Evolutionary conservation across 768 basidiomycete genomes (phyloP), one percentile per base, ranked within the genome.

Genomic region (Chalciporus pseudorubinellus): DNA sequence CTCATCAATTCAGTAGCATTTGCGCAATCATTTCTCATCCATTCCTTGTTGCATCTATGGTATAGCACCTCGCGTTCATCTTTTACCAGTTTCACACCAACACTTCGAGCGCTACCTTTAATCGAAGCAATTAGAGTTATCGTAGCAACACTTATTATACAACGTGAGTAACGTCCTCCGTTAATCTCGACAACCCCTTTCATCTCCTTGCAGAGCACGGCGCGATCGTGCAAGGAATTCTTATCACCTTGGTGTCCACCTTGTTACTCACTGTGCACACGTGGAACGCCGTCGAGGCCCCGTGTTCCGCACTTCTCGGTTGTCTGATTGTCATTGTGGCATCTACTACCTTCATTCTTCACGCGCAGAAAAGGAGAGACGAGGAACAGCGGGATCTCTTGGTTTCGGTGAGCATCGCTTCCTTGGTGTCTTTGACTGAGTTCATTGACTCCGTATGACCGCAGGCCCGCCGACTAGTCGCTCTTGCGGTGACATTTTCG

Each of bases 151-250:
- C 52, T 50, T 24, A 45, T 65, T n/a, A 61, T 66, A 44, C 62
- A 52, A 6, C 51, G 61, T 70, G 51, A 58, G 68, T 59, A 24
- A 26, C 2, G 22, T 40, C 19, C n/a, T 33, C 44, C 48, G 18
- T 29, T 38, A 26, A 19, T 12, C n/a, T 39, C 20, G 14, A 24
- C 16, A 3, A 34, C 46, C 24, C 51, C 41, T 47, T 44, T 11
- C n/a, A 28, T 36, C 21, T 11, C 19, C 28, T 36, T 19, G 12
- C 33, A 75, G 74, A 64, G 33, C 62, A 66, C 45, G 67, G 65
- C 46, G 64, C 68, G 18, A 52, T 63, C 26, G 50, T 48, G 3
- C 64, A 65, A 45, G 65, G 65, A 14, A 58, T 68, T 18, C 36
- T 64, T 21, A 51, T 55, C 34, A 54, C 60, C 18, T 46, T 63